Evolutionary conservation across 371 early-diverging fungal genomes (phyloP).

Genomic region (Funneliformis caledonium): DNA sequence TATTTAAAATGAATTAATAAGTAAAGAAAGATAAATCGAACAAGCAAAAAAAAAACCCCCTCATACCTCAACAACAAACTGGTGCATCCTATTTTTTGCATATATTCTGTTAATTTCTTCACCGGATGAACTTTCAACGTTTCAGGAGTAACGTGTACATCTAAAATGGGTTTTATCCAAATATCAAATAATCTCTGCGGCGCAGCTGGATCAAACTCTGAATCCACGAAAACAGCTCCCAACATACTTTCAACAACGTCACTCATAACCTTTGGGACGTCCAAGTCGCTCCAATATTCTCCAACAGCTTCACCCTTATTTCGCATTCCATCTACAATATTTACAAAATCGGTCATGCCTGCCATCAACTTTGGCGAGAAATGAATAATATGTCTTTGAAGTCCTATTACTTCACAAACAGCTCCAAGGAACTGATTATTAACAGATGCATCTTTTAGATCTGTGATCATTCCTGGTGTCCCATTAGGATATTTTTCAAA

Average conservation of each 20-base stretch:
- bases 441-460: conserved; percentile 84
- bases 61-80: conserved; percentile 54
- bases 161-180: conserved; percentile 59
- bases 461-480: conserved; percentile 72
- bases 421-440: conserved; percentile 84
- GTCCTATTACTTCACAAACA: conserved; percentile 63
- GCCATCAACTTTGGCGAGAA: conserved; percentile 58
- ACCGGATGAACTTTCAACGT: conserved; percentile 60
- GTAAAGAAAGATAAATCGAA: background rate
- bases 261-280: conserved; percentile 85
- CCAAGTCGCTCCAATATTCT: conserved; percentile 74
- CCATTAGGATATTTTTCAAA: conserved; percentile 63
- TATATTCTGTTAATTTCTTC: conserved; percentile 48
- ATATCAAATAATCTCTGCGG: conserved; percentile 56
- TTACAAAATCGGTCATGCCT: conserved; percentile 56
- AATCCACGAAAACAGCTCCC: conserved; percentile 90
- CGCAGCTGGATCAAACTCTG: conserved; percentile 66
- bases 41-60: background rate
- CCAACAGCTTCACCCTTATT: conserved; percentile 47
- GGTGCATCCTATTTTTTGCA: conserved; percentile 57
- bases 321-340: conserved; percentile 53
- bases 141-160: conserved; percentile 59
- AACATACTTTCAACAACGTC: conserved; percentile 89
- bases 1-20: background rate
- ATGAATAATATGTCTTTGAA: conserved; percentile 72